Evolutionary conservation across 2,329 filamentous ascomycete species (phyloP), one percentile per base, ranked within the genome.

Genomic region (Nemania bipapillata): DNA sequence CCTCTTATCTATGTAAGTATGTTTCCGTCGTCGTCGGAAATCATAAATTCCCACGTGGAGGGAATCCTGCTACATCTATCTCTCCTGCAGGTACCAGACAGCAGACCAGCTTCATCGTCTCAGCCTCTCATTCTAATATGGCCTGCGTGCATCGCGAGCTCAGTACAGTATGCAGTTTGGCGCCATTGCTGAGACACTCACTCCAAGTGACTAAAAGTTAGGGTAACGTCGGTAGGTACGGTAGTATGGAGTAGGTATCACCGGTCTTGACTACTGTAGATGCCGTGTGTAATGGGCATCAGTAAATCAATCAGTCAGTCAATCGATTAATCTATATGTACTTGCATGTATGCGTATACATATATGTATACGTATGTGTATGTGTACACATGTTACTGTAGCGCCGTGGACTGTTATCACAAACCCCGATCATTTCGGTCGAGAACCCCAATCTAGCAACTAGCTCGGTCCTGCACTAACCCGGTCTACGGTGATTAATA

Each of bases 261-360:
- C 50, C 20, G 11, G 17, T 37, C 15, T 8, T n/a, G n/a, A n/a
- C n/a, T n/a, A n/a, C n/a, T n/a, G n/a, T n/a, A n/a, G n/a, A 11
- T 40, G 1, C n/a, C 35, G n/a, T 65, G 63, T 59, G 56, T 60
- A 65, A 65, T 63, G 50, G 49, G 26, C 53, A 63, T 63, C 61
- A 63, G 50, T 55, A 45, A 55, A 32, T 37, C n/a, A n/a, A n/a
- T n/a, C n/a, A n/a, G n/a, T n/a, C n/a, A n/a, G n/a, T n/a, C n/a
- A n/a, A n/a, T n/a, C n/a, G n/a, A n/a, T n/a, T n/a, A n/a, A n/a
- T n/a, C n/a, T n/a, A n/a, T n/a, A n/a, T n/a, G n/a, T n/a, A n/a
- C n/a, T n/a, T n/a, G n/a, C n/a, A n/a, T n/a, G n/a, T n/a, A n/a
- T n/a, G n/a, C n/a, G n/a, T n/a, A n/a, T n/a, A n/a, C n/a, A n/a